Conservation (phyloP, 2,329 filamentous ascomycete species). For the Pseudocercospora ulei region DNA sequence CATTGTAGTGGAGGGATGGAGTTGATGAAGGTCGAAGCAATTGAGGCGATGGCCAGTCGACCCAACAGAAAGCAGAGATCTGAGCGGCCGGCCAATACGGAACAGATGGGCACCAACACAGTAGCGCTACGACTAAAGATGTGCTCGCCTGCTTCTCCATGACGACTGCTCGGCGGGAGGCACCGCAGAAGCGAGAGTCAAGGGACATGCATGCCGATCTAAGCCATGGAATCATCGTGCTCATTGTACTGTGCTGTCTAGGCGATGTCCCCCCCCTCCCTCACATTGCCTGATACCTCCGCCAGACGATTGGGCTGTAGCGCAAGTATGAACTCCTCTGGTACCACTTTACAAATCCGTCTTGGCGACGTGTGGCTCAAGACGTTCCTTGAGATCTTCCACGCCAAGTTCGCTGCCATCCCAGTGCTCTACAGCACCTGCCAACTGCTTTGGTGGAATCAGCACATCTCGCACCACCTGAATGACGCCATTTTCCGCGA, state of each 20-base stretch:
- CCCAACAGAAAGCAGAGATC: conserved; percentile 11
- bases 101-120: neutral
- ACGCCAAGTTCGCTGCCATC: conserved; percentile 47
- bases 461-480: conserved; percentile 65
- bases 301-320: too few species aligned
- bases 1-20: neutral
- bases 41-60: conserved; percentile 7
- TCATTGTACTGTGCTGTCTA: too few species aligned
- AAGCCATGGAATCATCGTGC: too few species aligned
- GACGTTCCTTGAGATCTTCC: conserved; percentile 52
- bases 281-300: too few species aligned
- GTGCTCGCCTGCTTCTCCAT: conserved; percentile 1
- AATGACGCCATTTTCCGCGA: conserved; percentile 71
- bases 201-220: too few species aligned
- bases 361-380: conserved; percentile 41
- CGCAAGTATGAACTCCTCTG: neutral
- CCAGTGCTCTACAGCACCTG: conserved; percentile 36
- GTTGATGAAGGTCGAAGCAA: conserved; percentile 9
- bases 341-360: conserved; percentile 22
- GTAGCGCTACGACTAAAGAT: neutral
- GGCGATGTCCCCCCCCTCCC: too few species aligned
- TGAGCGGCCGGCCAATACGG: neutral
- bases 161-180: conserved; percentile 11
- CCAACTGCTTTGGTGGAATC: conserved; percentile 59
- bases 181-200: too few species aligned